Evolutionary conservation across 495 filamentous ascomycete genomes (phyloP), one percentile per base, ranked within the genome.

Genomic region (Glarea lozoyensis): DNA sequence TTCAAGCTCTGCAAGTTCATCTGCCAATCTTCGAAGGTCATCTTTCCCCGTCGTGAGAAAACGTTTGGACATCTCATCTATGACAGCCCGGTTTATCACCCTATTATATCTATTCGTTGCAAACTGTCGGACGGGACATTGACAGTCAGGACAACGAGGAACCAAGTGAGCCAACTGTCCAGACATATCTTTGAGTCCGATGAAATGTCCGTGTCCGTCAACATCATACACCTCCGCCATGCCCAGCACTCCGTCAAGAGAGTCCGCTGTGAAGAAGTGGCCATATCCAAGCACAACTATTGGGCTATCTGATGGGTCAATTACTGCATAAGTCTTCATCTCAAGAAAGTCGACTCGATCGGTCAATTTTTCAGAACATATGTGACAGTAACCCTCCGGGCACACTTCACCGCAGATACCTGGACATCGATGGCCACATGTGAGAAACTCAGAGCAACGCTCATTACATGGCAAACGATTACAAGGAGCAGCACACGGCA

Each of bases 11-110:
- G n/a, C n/a, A n/a, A n/a, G n/a, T n/a, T n/a, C n/a, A n/a, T n/a
- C n/a, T n/a, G n/a, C n/a, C n/a, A n/a, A n/a, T n/a, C n/a, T n/a
- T n/a, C n/a, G n/a, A n/a, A n/a, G n/a, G n/a, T n/a, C n/a, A n/a
- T n/a, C n/a, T n/a, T n/a, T n/a, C n/a, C n/a, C n/a, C n/a, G n/a
- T n/a, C n/a, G n/a, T n/a, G n/a, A n/a, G n/a, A n/a, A n/a, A n/a
- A n/a, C n/a, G n/a, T 56, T 82, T 84, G 0, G 78, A 80, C 0
- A 75, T 62, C 53, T 85, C 79, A 40, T 88, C 78, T 2, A 88
- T 60, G 36, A 75, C 56, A 4, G 72, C 82, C 3, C 76, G 68
- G 25, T 75, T 68, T 20, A 83, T 69, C 5, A 88, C 72, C 16
- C 81, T 69, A 21, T 78, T 73, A 51, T 89, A 88, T 12, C 83